Evolutionary conservation across 495 filamentous ascomycete species (phyloP).

Genomic region (Penicillium cataractarum): DNA sequence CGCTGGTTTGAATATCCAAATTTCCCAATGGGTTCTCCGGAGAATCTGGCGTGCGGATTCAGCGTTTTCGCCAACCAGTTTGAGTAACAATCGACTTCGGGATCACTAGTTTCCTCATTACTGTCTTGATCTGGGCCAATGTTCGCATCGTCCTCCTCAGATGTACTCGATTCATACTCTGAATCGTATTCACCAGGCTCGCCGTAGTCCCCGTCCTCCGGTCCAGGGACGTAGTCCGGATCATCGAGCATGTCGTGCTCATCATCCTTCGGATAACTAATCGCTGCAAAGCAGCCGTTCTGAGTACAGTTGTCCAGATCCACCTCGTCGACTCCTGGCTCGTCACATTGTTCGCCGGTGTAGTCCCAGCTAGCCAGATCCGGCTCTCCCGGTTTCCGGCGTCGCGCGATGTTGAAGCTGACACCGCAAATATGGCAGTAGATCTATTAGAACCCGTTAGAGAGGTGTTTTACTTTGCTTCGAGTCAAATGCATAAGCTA

Average conservation of each 20-base stretch:
- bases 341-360: constrained; percentile 9
- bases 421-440: constrained; percentile 34
- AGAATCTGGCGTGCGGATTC: background rate
- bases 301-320: background rate
- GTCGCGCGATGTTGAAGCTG: constrained; percentile 33
- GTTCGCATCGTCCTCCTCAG: background rate
- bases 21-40: background rate
- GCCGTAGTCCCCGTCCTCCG: background rate
- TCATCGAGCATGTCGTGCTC: background rate
- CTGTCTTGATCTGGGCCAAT: no score
- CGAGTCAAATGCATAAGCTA: background rate
- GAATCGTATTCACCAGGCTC: background rate
- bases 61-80: background rate
- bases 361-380: constrained; percentile 18
- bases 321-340: background rate
- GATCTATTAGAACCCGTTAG: constrained; percentile 5
- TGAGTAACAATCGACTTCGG: background rate
- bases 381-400: constrained; percentile 22
- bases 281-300: background rate
- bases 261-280: background rate
- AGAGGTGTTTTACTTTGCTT: background rate
- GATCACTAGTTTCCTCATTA: background rate
- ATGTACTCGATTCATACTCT: background rate
- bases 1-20: no score
- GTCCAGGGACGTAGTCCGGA: background rate